These are phyloP conservation scores for Termitomyces sp. DNA, from an alignment of 768 basidiomycete species.

Conservation along the genomic window DNA sequence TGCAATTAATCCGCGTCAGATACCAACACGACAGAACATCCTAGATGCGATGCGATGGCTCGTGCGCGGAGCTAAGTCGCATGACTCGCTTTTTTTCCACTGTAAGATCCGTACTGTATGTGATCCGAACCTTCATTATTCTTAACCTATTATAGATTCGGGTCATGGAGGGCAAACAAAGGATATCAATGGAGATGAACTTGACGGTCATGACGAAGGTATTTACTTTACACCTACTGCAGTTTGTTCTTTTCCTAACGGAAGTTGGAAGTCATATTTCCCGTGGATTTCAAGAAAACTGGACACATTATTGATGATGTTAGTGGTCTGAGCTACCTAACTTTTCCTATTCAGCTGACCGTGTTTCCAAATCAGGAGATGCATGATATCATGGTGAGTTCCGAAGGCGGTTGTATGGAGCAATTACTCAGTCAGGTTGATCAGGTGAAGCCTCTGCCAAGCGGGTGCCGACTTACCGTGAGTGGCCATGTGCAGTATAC, in stretches of 20 bases:
- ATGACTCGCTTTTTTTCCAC: conserved; percentile 79
- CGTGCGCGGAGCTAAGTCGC: conserved; percentile 57
- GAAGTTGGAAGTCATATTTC: conserved; percentile 65
- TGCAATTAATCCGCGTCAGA: conserved; percentile 30
- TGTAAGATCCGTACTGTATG: conserved; percentile 32
- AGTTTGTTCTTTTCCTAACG: not conserved
- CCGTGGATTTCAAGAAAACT: conserved; percentile 72
- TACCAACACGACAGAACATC: conserved; percentile 44
- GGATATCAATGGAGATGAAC: conserved; percentile 75
- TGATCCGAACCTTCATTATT: not conserved
- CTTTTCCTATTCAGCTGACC: not conserved
- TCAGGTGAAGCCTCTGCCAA: conserved; percentile 40
- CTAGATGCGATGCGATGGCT: conserved; percentile 53
- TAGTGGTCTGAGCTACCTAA: conserved; percentile 11
- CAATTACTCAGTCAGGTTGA: not conserved
- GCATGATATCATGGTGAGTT: conserved; percentile 42
- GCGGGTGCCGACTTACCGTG: conserved; percentile 49
- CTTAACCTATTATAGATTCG: conserved; percentile 49
- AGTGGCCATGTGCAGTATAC: conserved; percentile 11
- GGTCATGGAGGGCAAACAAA: conserved; percentile 93
- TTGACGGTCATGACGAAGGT: conserved; percentile 80
- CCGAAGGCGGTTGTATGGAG: not conserved
- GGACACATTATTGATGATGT: conserved; percentile 78
- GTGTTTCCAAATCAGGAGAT: conserved; percentile 30
- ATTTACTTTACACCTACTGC: not conserved